Evolutionary conservation across 495 filamentous ascomycete species (phyloP), one percentile per base, ranked within the genome.

Genomic region (Penicillium samsonianum): DNA sequence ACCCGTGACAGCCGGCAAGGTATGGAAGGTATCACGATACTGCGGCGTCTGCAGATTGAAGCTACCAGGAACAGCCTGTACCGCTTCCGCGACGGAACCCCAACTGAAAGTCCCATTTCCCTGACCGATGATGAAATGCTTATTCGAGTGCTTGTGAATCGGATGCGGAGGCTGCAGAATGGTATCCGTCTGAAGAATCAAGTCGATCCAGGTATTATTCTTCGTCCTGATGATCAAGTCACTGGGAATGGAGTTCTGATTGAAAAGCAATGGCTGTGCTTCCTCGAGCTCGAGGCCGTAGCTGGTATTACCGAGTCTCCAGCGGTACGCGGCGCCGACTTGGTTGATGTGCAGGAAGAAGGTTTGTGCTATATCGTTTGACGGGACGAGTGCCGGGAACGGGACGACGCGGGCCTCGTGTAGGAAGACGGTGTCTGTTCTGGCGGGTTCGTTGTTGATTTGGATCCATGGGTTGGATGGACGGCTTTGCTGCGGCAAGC

Each of bases 101-200:
- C 75, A 87, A 5, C 69, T 80, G 57, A 80, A 87, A 0, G 45
- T 56, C 0, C 82, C 83, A 0, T 43, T 55, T 3, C 82, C 83
- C 33, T 65, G 55, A 1, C 84, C 84, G 53, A 87, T 80, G 26
- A 80, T 65, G 58, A 78, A 85, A 53, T 73, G 79, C 55, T 84
- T 85, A 65, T 81, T 86, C 20, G 77, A 80, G 67, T 87, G 84
- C 62, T 87, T 87, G 69, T 87, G 84, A 49, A 87, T 81, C 0
- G 81, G 78, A 53, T 87, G 84, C 35, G 77, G 66, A 0, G 77
- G 71, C 48, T 73, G 65, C 5, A 77, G 54, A 8, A 72, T 62
- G 1, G 65, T 61, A 11, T 56, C 48, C 2, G 73, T 65, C 37
- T 73, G 64, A 35, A 84, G 67, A 37, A 87, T 70, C n/a, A 87